These are phyloP conservation scores for Nicotiana otophora DNA, from an alignment of 257 asterid genomes.

Conservation along the genomic window DNA sequence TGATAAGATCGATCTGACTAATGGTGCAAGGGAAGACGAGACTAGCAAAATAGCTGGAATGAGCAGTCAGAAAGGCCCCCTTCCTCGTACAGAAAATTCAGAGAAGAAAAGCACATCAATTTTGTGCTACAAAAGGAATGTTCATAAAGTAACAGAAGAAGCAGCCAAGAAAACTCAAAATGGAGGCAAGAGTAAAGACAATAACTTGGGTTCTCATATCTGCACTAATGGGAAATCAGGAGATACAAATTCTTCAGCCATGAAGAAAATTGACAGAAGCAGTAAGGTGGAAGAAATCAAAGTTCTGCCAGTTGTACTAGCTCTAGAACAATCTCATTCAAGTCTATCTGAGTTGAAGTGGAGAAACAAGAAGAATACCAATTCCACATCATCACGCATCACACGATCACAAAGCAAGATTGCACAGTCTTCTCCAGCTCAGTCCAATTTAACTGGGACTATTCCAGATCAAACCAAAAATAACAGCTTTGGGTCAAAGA, in stretches of 20 bases:
- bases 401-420: neutral
- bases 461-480: neutral
- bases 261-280: neutral
- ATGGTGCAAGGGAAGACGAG: slow-evolving; percentile 18
- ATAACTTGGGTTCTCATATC: neutral
- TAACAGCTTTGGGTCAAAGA: neutral
- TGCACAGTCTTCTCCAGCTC: neutral
- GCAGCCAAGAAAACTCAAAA: slow-evolving; percentile 5
- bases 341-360: slow-evolving; percentile 28
- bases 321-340: slow-evolving; percentile 51
- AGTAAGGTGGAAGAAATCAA: slow-evolving; percentile 17
- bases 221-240: neutral
- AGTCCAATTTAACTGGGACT: neutral
- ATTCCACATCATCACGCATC: neutral
- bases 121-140: slow-evolving; percentile 9
- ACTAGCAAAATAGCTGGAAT: neutral
- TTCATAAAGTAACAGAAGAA: neutral
- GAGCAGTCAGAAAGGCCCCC: neutral
- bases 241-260: neutral
- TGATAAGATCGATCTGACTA: slow-evolving; percentile 16
- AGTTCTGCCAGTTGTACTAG: slow-evolving; percentile 53
- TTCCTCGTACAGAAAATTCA: slow-evolving; percentile 9
- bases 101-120: neutral
- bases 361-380: slow-evolving; percentile 41
- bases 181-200: neutral